Evolutionary conservation across 108 stramenopile genomes (phyloP), one percentile per base, ranked within the genome.

Genomic region (Cyclostephanos tholiformis): DNA sequence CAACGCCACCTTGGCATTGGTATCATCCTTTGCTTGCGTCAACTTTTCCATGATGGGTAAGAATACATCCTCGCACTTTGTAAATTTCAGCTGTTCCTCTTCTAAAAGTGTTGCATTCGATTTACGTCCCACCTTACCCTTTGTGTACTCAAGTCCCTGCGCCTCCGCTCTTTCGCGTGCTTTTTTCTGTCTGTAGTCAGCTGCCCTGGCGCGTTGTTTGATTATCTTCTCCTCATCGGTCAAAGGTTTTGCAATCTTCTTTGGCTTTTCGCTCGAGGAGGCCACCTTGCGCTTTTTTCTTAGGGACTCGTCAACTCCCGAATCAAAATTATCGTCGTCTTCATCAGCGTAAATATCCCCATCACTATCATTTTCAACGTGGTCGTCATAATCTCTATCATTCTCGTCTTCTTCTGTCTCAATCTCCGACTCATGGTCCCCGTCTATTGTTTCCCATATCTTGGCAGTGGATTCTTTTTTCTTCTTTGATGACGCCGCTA

Each of bases 21-120:
- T 49, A 22, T 66, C 74, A 8, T 67, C 70, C 38, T 72, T 81
- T 14, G 75, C 76, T 59, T 69, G 71, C 49, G 62, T 30, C 8
- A 84, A 55, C n/a, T 48, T 44, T n/a, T 73, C 53, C 72, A 84
- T 84, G 2, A 82, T 25, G 6, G 84, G 84, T 19, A 77, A 52
- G 51, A 84, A 84, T 20, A 77, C 43, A 10, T 77, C 84, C 58
- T 84, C 84, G 26, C 84, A 84, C 30, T 84, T 62, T 11, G 50
- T 68, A 51, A 83, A 83, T 51, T 80, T 67, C 56, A 70, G 66
- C 44, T 69, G 50, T 43, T 83, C 73, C 66, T 75, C 66, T 25
- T 75, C 69, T 30, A 67, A 36, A 26, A 69, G 38, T 16, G 39
- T 46, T 39, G 56, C 46, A 38, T 82, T 73, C 11, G 77, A 63